A percentile compares a stretch with the other conserved stretches of the same genome.
These are phyloP conservation scores for Phytopythium aichiense DNA, from an alignment of 352 stramenopile genomes.

Conservation along the genomic window DNA sequence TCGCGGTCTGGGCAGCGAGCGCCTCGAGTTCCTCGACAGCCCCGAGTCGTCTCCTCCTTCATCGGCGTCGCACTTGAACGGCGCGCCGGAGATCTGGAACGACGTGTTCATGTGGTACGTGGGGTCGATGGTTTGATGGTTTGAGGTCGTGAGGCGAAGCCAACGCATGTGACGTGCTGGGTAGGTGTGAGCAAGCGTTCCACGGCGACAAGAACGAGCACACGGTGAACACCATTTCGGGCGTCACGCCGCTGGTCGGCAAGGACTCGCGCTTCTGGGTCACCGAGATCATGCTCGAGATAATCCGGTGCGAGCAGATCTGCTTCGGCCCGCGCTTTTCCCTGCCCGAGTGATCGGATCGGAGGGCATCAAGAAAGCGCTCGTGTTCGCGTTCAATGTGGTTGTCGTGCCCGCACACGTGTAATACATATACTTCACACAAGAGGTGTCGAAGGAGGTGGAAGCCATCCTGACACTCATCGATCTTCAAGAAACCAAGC, in stretches of 20 bases:
- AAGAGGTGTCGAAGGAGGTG: no score
- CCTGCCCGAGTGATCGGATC: background rate
- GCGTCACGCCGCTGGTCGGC: constrained; percentile 4
- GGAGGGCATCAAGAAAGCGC: no score
- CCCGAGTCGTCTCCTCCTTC: background rate
- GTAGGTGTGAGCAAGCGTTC: constrained; percentile 3
- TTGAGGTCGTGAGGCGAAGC: background rate
- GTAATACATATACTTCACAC: no score
- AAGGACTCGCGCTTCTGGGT: constrained; percentile 5
- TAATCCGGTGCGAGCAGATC: constrained; percentile 3
- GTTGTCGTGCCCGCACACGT: no score
- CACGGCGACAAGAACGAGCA: constrained; percentile 4
- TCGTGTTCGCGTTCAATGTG: no score
- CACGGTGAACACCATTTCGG: background rate
- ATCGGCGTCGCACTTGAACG: background rate
- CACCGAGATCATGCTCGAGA: constrained; percentile 4
- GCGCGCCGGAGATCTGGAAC: background rate
- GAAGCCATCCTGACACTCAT: no score
- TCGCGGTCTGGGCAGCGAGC: constrained; percentile 3
- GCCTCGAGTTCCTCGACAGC: constrained; percentile 6
- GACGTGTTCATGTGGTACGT: constrained; percentile 6
- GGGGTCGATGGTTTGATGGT: background rate
- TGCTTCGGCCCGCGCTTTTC: constrained; percentile 1
- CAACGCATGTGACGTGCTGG: background rate
- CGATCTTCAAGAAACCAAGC: no score